Percentiles rank a stretch among this genome's conserved stretches.
These are phyloP conservation scores for Trametes pubescens DNA, from an alignment of 1,284 basidiomycete species.

Conservation along the genomic window DNA sequence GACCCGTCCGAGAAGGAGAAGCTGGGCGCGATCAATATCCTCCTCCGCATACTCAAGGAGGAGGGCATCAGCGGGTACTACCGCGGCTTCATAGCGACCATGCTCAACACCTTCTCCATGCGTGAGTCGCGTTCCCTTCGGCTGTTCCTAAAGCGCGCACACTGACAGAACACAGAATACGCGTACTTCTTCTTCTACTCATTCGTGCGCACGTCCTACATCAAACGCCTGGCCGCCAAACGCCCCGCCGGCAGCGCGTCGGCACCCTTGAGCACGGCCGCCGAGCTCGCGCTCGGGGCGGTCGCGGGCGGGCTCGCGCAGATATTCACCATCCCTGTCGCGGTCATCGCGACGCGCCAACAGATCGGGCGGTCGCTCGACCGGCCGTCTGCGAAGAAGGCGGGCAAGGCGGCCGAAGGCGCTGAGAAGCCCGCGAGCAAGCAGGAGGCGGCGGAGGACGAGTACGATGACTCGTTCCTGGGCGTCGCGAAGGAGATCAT, in stretches of 20 bases:
- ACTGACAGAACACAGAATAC: conserved; percentile 71
- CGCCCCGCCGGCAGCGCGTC: conserved; percentile 64
- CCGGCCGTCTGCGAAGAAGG: conserved; percentile 27
- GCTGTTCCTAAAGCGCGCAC: background rate
- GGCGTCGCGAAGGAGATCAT: conserved; percentile 89
- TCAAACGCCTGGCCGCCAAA: conserved; percentile 68
- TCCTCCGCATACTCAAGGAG: conserved; percentile 76
- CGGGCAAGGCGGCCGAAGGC: conserved; percentile 16
- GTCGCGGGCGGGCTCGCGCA: conserved; percentile 94
- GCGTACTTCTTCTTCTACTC: conserved; percentile 99
- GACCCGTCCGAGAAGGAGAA: conserved; percentile 59
- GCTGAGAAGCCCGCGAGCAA: conserved; percentile 28
- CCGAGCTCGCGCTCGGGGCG: conserved; percentile 91
- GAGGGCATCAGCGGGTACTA: conserved; percentile 89
- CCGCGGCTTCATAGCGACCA: conserved; percentile 95
- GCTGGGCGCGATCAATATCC: conserved; percentile 69
- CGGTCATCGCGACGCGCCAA: conserved; percentile 97
- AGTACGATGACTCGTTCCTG: conserved; percentile 73
- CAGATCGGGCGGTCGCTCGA: conserved; percentile 72
- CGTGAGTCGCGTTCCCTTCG: conserved; percentile 63
- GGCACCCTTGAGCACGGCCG: conserved; percentile 75
- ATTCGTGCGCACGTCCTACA: conserved; percentile 85
- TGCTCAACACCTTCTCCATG: conserved; percentile 98
- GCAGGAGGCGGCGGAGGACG: conserved; percentile 37
- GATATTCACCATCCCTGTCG: conserved; percentile 98